Percentiles rank a stretch among this genome's conserved stretches.
Conservation (phyloP, 805 yeast species). For the Candida loeiensis region DNA sequence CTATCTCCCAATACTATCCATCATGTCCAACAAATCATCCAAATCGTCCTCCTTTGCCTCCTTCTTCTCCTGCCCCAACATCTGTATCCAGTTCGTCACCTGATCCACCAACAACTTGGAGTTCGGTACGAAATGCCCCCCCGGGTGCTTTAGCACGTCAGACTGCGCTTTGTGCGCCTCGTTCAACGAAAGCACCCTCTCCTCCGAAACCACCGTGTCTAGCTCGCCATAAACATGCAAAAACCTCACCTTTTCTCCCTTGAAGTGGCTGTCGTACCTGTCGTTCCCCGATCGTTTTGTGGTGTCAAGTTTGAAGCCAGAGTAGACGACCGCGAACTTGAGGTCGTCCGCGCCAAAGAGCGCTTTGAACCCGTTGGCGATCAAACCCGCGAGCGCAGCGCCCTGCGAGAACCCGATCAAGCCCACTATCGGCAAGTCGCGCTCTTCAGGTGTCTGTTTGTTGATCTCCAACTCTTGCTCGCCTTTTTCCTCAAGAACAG, state of each 20-base stretch:
- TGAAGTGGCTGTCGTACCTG: slow-evolving; percentile 22
- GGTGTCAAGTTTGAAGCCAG: slow-evolving; percentile 52
- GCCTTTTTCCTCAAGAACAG: slow-evolving; percentile 28
- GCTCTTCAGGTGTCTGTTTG: slow-evolving; percentile 13
- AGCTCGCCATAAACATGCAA: slow-evolving; percentile 81
- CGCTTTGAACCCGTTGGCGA: slow-evolving; percentile 56
- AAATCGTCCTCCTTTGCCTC: slow-evolving; percentile 20
- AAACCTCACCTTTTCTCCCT: slow-evolving; percentile 25
- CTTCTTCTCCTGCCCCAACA: slow-evolving; percentile 9
- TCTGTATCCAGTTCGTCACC: slow-evolving; percentile 39
- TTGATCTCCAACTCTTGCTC: slow-evolving; percentile 14
- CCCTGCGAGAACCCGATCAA: slow-evolving; percentile 93
- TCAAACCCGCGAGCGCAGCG: slow-evolving; percentile 76
- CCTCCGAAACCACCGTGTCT: slow-evolving; percentile 80
- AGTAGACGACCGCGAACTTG: slow-evolving; percentile 71
- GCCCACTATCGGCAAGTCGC: slow-evolving; percentile 69
- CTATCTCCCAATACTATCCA: slow-evolving; percentile 31
- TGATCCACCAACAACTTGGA: slow-evolving; percentile 50
- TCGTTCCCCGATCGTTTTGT: slow-evolving; percentile 22
- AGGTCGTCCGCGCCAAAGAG: slow-evolving; percentile 44
- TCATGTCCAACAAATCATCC: slow-evolving; percentile 35
- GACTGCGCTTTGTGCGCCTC: slow-evolving; percentile 41
- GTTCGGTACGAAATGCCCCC: slow-evolving; percentile 96
- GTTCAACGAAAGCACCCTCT: slow-evolving; percentile 60
- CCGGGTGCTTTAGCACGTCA: slow-evolving; percentile 77